These are phyloP conservation scores for Filobasidium floriforme DNA, from an alignment of 768 basidiomycete genomes.

Conservation along the genomic window DNA sequence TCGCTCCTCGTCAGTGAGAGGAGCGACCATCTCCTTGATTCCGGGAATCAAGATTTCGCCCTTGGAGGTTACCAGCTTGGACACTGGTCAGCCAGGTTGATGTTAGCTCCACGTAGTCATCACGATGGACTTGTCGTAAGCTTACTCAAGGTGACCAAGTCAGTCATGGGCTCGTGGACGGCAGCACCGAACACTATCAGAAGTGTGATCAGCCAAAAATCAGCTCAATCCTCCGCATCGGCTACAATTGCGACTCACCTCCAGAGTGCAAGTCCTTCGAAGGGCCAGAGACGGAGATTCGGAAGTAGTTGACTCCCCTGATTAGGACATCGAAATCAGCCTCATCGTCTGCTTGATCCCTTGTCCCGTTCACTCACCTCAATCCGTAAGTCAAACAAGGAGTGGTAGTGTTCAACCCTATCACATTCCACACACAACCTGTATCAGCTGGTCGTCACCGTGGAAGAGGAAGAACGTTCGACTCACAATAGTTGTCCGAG, in stretches of 20 bases:
- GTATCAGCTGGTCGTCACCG: background rate
- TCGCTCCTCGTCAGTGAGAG: slow-evolving; percentile 66
- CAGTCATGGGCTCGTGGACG: slow-evolving; percentile 73
- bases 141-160: slow-evolving; percentile 62
- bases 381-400: slow-evolving; percentile 67
- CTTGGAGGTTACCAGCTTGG: slow-evolving; percentile 67
- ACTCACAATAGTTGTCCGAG: slow-evolving; percentile 36
- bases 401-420: slow-evolving; percentile 55
- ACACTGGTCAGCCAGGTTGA: slow-evolving; percentile 48
- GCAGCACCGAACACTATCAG: slow-evolving; percentile 42
- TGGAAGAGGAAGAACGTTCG: background rate
- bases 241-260: slow-evolving; percentile 4
- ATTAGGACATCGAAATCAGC: too few relatives aligned
- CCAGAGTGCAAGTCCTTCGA: slow-evolving; percentile 85
- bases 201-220: background rate
- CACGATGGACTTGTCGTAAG: background rate
- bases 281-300: slow-evolving; percentile 72
- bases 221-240: too few relatives aligned
- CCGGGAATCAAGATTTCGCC: slow-evolving; percentile 87
- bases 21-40: slow-evolving; percentile 72
- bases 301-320: slow-evolving; percentile 81
- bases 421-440: slow-evolving; percentile 4
- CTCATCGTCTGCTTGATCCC: too few relatives aligned
- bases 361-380: slow-evolving; percentile 57
- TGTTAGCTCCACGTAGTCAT: background rate